Evolutionary conservation across 352 stramenopile species (phyloP), one percentile per base, ranked within the genome.

Genomic region (Blastocystis hominis): DNA sequence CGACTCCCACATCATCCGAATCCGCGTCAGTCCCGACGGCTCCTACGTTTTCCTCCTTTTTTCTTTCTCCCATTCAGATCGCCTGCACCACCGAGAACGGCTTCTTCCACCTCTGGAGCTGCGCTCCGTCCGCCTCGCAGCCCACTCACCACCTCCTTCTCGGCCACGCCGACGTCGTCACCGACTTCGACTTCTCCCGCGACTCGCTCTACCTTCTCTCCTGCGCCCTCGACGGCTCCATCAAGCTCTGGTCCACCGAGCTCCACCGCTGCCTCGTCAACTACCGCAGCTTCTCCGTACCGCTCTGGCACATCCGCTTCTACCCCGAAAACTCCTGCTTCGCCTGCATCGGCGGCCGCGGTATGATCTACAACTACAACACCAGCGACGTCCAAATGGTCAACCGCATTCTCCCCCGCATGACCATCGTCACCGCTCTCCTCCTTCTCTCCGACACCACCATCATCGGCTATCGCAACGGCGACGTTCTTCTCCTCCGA

Each of bases 1-100:
- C 55, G 70, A 80, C 50, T 61, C 38, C 10, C 46, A 62, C 46
- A 80, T 80, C 44, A 80, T 80, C 20, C 63, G 70, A 13, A 80
- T 80, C 50, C 55, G 47, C 42, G 63, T 80, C 50, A 80, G 70
- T 80, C 10, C 50, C 36, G 38, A 80, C 30, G 70, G 70, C 0
- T 61, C 30, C 44, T 61, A 20, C 20, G 70, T 80, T 40, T 38
- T 34, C 34, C 17, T 34, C 34, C 17, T 42, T 10, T 17, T 17
- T 42, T 46, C 3, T 17, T 40, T 2, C 36, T 64, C 6, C 13
- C 56, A 9, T 9, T 2, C 63, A 80, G 70, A 46, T 80, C 55
- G 70, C 70, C 46, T 61, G 38, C 10, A 63, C 70, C 50, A 61
- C 70, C 15, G 70, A 80, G 30, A 80, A 80, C 55, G 70, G 70